Evolutionary conservation across 2,329 filamentous ascomycete genomes (phyloP).

Genomic region (Calonectria henricotiae): DNA sequence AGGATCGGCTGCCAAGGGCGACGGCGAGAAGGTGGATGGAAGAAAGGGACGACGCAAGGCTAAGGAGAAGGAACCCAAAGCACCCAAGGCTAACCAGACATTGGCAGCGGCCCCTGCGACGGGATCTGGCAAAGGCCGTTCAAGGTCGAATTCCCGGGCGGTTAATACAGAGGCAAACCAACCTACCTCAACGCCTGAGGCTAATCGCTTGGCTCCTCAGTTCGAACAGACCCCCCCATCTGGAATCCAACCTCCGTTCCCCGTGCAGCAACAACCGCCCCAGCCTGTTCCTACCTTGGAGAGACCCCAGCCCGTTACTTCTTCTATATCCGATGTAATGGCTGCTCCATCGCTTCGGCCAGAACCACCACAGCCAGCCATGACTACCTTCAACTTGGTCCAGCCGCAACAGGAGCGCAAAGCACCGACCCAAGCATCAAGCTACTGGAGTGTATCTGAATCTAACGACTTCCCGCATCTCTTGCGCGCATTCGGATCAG

Average conservation of each 20-base stretch:
- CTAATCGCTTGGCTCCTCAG: slow-evolving; percentile 60
- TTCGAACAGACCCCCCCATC: slow-evolving; percentile 63
- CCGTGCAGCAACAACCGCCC: slow-evolving; percentile 53
- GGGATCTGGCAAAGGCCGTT: slow-evolving; percentile 64
- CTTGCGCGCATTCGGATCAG: slow-evolving; percentile 83
- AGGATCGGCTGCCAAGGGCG: slow-evolving; percentile 60
- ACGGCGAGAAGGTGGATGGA: slow-evolving; percentile 66
- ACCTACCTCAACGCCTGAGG: slow-evolving; percentile 60
- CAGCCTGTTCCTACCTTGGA: slow-evolving; percentile 55
- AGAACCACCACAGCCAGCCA: slow-evolving; percentile 67
- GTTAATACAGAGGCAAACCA: slow-evolving; percentile 63
- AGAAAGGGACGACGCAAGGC: slow-evolving; percentile 60
- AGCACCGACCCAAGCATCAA: slow-evolving; percentile 75
- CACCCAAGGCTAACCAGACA: slow-evolving; percentile 60
- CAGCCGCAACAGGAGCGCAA: slow-evolving; percentile 68
- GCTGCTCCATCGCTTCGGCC: slow-evolving; percentile 72
- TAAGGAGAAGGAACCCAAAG: slow-evolving; percentile 63
- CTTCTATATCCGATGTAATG: slow-evolving; percentile 70
- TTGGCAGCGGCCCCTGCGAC: slow-evolving; percentile 66
- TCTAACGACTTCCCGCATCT: slow-evolving; percentile 83
- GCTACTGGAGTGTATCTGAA: slow-evolving; percentile 91
- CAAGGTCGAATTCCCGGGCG: slow-evolving; percentile 70
- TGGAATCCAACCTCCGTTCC: slow-evolving; percentile 63
- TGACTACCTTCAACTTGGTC: slow-evolving; percentile 68
- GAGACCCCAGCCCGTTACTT: slow-evolving; percentile 56